phyloP scores from a whole-genome alignment of 2,329 filamentous ascomycete genomes.

The Botryotinia calthae region DNA sequence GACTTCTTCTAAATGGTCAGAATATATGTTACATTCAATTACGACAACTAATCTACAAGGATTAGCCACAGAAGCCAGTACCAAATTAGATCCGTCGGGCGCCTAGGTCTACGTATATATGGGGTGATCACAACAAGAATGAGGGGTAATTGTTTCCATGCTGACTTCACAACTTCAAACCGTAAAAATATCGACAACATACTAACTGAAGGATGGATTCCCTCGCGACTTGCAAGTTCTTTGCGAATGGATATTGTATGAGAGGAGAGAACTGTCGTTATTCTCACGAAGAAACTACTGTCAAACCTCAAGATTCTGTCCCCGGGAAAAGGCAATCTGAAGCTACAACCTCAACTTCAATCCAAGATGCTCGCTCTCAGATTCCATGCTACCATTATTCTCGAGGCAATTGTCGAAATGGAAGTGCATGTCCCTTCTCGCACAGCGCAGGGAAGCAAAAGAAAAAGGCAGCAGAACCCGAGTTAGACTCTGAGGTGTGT shows the following conservation, averaged over 20 bases:
- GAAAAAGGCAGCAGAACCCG: slow-evolving; percentile 21
- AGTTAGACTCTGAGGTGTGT: background rate
- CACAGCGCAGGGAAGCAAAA: slow-evolving; percentile 10
- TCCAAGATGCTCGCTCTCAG: background rate
- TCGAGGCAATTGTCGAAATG: slow-evolving; percentile 27
- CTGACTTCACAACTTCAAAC: background rate
- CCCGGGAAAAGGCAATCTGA: background rate
- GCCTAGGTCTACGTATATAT: background rate
- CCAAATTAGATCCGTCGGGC: no score
- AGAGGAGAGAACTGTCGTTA: slow-evolving; percentile 4
- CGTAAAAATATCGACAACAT: background rate
- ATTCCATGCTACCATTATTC: slow-evolving; percentile 26
- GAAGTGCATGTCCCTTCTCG: slow-evolving; percentile 20
- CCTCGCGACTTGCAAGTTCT: background rate
- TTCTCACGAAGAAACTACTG: background rate
- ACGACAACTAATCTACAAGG: no score
- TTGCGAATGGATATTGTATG: background rate
- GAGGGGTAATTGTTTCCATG: background rate
- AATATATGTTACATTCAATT: background rate
- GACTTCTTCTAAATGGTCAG: background rate
- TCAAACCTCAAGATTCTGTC: background rate
- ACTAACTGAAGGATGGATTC: background rate
- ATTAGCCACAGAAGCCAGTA: background rate
- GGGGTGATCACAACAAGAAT: background rate
- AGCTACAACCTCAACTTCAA: background rate